These are phyloP conservation scores for Syzygium malaccense DNA, from an alignment of 441 rosid genomes.

Conservation along the genomic window DNA sequence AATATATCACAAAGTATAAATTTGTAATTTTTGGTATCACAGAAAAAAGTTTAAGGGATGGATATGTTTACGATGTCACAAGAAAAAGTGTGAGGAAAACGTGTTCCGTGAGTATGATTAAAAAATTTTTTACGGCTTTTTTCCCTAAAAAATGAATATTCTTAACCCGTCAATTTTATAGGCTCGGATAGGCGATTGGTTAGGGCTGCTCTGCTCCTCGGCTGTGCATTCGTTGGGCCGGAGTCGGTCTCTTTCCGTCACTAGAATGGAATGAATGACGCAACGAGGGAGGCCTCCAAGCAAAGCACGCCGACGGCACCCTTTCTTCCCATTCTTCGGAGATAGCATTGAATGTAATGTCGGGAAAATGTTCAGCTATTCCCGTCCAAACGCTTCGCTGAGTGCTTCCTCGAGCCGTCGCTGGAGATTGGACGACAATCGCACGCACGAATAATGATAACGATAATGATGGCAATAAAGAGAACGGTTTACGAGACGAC, in stretches of 20 bases:
- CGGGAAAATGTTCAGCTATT: neutral
- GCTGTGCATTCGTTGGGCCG: neutral
- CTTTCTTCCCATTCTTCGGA: neutral
- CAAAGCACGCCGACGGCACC: no score
- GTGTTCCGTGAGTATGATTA: no score
- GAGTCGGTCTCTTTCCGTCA: neutral
- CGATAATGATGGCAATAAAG: neutral
- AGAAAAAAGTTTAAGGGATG: no score
- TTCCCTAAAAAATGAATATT: no score
- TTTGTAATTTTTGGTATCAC: no score
- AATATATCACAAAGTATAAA: no score
- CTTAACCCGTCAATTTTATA: neutral
- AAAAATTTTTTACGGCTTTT: no score
- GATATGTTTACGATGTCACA: no score
- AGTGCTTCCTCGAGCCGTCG: neutral
- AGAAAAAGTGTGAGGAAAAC: no score
- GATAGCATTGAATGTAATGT: neutral
- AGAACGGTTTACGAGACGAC: neutral
- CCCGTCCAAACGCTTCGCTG: neutral
- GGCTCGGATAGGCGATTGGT: neutral
- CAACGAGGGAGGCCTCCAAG: neutral
- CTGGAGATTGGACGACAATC: neutral
- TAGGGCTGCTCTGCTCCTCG: neutral
- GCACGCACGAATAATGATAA: neutral
- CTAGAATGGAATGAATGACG: neutral